Conservation (phyloP, 352 stramenopile genomes). For the Phytophthora syringae region DNA sequence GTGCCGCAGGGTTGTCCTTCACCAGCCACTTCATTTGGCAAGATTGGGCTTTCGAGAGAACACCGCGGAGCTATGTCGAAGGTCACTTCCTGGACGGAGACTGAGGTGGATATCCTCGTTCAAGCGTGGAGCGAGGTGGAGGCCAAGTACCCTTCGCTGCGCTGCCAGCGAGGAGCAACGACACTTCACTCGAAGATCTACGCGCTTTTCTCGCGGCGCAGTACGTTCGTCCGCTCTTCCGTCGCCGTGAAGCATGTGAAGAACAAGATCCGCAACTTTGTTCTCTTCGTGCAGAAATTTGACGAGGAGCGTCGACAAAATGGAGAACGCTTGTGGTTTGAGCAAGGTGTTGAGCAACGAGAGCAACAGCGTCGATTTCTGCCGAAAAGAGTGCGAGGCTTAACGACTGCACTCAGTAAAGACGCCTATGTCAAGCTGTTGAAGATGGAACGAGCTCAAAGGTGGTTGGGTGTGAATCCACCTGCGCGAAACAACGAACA, state of each 20-base stretch:
- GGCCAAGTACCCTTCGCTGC: conserved; percentile 15
- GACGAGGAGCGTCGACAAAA: conserved; percentile 20
- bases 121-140: conserved; percentile 32
- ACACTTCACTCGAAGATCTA: conserved; percentile 24
- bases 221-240: conserved; percentile 12
- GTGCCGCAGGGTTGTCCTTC: not conserved
- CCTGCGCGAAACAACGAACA: not conserved
- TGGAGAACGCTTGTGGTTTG: conserved; percentile 26
- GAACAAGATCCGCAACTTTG: conserved; percentile 21
- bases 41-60: not conserved
- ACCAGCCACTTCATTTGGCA: not conserved
- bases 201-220: conserved; percentile 10
- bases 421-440: conserved; percentile 19
- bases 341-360: conserved; percentile 16
- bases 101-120: conserved; percentile 20
- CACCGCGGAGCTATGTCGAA: conserved; percentile 1
- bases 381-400: not conserved
- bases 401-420: conserved; percentile 12
- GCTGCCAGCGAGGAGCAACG: not conserved
- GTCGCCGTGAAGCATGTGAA: conserved; percentile 10
- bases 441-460: conserved; percentile 25
- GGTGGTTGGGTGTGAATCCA: no score
- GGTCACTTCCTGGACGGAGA: conserved; percentile 27
- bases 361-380: not conserved
- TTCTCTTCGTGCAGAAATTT: conserved; percentile 21